These are phyloP conservation scores for Stramenopiles sp. DNA, from an alignment of 352 stramenopile species.

Conservation along the genomic window DNA sequence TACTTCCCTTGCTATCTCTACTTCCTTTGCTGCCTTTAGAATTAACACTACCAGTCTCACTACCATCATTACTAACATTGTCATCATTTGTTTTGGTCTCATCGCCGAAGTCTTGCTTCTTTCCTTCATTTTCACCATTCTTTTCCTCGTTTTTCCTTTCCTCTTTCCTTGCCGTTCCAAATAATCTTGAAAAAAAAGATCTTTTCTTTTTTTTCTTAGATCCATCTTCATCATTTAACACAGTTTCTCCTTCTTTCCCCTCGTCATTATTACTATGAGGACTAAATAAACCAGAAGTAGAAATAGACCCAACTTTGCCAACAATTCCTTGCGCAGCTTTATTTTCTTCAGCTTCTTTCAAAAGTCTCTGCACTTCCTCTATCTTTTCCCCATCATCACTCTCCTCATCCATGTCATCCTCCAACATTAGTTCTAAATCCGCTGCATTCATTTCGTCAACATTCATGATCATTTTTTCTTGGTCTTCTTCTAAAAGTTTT, in stretches of 20 bases:
- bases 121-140: not conserved
- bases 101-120: not conserved
- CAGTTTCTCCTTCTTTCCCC: not conserved
- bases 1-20: no score
- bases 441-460: conserved; percentile 28
- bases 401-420: conserved; percentile 9
- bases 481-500: conserved; percentile 24
- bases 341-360: not conserved
- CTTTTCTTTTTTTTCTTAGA: not conserved
- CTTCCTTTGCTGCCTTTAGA: not conserved
- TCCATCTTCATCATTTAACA: not conserved
- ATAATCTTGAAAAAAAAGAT: not conserved
- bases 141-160: not conserved
- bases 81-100: not conserved
- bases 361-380: not conserved
- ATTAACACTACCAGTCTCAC: not conserved
- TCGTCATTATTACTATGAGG: not conserved
- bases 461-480: conserved; percentile 30
- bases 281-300: not conserved
- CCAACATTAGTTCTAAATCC: conserved; percentile 22
- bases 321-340: not conserved
- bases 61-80: no score
- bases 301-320: not conserved
- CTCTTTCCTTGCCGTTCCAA: not conserved
- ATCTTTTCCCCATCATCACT: conserved; percentile 13